Evolutionary conservation across 495 filamentous ascomycete genomes (phyloP).

Genomic region (Penicillium chermesinum): DNA sequence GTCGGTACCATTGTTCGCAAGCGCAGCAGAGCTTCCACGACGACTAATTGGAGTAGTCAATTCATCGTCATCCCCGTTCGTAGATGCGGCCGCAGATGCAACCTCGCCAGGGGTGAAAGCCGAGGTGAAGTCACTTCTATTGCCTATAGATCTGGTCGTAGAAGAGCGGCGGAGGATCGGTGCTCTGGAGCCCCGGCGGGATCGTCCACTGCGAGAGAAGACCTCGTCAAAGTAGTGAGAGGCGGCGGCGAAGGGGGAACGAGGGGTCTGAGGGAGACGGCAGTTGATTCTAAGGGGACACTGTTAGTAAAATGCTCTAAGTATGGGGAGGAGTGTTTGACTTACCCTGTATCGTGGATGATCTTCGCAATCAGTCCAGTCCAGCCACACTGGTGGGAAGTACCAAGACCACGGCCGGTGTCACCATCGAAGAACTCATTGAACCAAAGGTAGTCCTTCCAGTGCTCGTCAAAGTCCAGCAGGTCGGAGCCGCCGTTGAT

Average conservation of each 20-base stretch:
- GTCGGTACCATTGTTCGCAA: conserved; percentile 30
- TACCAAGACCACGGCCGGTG: conserved; percentile 79
- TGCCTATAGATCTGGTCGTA: conserved; percentile 77
- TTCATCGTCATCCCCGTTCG: conserved; percentile 28
- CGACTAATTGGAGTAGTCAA: conserved; percentile 25
- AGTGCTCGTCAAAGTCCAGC: conserved; percentile 85
- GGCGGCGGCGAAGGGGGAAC: conserved; percentile 75
- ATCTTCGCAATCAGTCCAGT: conserved; percentile 94
- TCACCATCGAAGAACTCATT: conserved; percentile 97
- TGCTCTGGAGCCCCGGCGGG: conserved; percentile 31
- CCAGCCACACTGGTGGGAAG: conserved; percentile 95
- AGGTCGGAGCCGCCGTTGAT: conserved; percentile 77
- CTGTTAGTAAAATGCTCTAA: too few relatives aligned
- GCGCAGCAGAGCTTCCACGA: conserved; percentile 21
- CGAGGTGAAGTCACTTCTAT: conserved; percentile 73
- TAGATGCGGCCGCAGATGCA: conserved; percentile 23
- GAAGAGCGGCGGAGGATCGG: conserved; percentile 70
- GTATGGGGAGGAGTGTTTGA: conserved; percentile 4
- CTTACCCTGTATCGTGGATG: conserved; percentile 93
- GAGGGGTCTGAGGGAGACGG: conserved; percentile 87
- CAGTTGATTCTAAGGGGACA: conserved; percentile 69
- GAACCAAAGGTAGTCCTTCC: conserved; percentile 93
- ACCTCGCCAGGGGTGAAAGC: conserved; percentile 22
- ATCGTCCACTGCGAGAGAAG: conserved; percentile 51
- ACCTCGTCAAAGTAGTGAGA: conserved; percentile 94